These are phyloP conservation scores for Marchantia polymorpha DNA, from an alignment of 225 moss, liverwort and hornwort species.

Conservation along the genomic window DNA sequence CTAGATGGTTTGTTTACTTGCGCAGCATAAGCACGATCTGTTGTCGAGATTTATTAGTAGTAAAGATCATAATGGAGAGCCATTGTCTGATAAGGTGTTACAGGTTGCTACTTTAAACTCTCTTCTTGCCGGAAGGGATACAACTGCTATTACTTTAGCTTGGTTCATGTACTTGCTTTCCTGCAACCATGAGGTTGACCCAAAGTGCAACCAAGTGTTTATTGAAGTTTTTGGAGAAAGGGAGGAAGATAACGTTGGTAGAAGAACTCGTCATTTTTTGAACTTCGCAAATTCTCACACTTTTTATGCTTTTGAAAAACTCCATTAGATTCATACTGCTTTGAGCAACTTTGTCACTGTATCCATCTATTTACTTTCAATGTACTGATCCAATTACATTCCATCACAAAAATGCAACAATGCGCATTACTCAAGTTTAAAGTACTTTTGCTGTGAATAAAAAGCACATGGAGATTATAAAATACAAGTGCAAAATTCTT, in stretches of 20 bases:
- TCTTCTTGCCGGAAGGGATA: slow-evolving; percentile 58
- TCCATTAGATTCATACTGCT: slow-evolving; percentile 19
- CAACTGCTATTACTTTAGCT: slow-evolving; percentile 61
- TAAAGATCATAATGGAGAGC: slow-evolving; percentile 32
- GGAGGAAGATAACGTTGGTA: background rate
- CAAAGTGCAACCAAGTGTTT: background rate
- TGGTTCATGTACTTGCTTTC: slow-evolving; percentile 58
- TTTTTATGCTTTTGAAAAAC: slow-evolving; percentile 8
- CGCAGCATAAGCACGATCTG: slow-evolving; percentile 41
- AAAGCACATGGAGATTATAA: too few relatives aligned
- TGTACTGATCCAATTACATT: too few relatives aligned
- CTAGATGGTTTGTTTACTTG: background rate
- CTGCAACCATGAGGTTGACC: slow-evolving; percentile 29
- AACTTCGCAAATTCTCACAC: slow-evolving; percentile 8
- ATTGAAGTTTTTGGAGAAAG: slow-evolving; percentile 1
- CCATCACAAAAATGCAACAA: too few relatives aligned
- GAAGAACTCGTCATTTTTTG: slow-evolving; percentile 12
- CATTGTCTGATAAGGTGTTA: slow-evolving; percentile 54
- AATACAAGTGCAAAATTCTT: too few relatives aligned
- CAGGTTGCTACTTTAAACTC: slow-evolving; percentile 58
- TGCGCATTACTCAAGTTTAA: too few relatives aligned
- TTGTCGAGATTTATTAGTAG: slow-evolving; percentile 50
- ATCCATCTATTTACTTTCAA: slow-evolving; percentile 12
- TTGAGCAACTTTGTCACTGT: slow-evolving; percentile 10
- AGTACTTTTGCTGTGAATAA: too few relatives aligned